Conservation (phyloP, 805 yeast genomes). For the Starmerella vitae region DNA sequence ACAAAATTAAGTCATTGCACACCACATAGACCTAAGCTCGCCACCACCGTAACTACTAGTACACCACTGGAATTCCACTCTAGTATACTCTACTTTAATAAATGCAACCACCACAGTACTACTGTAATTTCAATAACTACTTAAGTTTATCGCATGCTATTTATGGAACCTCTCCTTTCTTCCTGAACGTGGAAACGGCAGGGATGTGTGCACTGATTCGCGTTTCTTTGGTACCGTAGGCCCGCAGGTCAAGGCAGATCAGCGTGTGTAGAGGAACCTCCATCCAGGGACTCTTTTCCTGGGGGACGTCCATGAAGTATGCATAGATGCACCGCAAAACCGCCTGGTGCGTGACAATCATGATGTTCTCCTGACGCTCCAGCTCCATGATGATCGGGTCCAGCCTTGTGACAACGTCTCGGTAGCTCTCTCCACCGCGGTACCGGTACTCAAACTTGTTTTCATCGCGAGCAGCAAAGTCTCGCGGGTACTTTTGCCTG, state of each 20-base stretch:
- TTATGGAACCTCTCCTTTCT: constrained; percentile 56
- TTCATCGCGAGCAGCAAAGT: constrained; percentile 88
- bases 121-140: too few relatives aligned
- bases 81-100: too few relatives aligned
- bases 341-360: constrained; percentile 95
- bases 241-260: constrained; percentile 89
- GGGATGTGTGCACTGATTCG: constrained; percentile 93
- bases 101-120: too few relatives aligned
- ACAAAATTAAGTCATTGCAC: too few relatives aligned
- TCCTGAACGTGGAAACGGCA: constrained; percentile 93
- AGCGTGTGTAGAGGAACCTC: constrained; percentile 92
- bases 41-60: too few relatives aligned
- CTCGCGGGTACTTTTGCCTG: constrained; percentile 75
- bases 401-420: constrained; percentile 85
- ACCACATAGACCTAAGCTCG: too few relatives aligned
- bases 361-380: constrained; percentile 90
- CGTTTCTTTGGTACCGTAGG: constrained; percentile 77
- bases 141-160: too few relatives aligned
- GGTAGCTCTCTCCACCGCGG: constrained; percentile 92
- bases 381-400: constrained; percentile 98
- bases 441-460: constrained; percentile 91
- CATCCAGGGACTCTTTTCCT: constrained; percentile 98
- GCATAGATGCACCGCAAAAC: constrained; percentile 93
- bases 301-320: constrained; percentile 96
- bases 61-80: too few relatives aligned